Evolutionary conservation across 345 rosid genomes (phyloP).

Genomic region (Combretum micranthum): DNA sequence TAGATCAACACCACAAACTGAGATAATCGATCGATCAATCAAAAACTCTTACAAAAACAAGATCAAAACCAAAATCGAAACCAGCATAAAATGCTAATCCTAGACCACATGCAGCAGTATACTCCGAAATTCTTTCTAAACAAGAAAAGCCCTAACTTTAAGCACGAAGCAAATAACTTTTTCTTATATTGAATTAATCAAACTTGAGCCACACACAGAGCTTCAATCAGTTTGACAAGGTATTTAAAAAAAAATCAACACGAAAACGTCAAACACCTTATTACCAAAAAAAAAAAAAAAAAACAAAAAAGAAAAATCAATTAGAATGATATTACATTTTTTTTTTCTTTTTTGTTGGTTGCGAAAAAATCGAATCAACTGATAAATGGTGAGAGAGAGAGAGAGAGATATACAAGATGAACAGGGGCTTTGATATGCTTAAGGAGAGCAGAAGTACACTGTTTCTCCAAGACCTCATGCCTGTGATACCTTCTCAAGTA

Average conservation of each 20-base stretch:
- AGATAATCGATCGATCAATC: too few relatives aligned
- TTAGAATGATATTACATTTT: too few relatives aligned
- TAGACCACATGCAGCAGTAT: too few relatives aligned
- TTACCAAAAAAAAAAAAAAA: too few relatives aligned
- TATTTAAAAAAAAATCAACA: background rate
- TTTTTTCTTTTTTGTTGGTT: too few relatives aligned
- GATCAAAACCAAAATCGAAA: background rate
- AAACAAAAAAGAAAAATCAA: too few relatives aligned
- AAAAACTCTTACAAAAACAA: too few relatives aligned
- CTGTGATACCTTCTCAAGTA: conserved; percentile 50
- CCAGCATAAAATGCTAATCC: background rate
- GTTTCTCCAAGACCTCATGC: conserved; percentile 53
- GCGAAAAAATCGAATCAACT: too few relatives aligned
- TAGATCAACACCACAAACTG: too few relatives aligned
- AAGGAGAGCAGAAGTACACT: conserved; percentile 74
- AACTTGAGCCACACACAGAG: too few relatives aligned
- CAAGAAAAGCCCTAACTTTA: background rate
- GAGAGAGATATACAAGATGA: conserved; percentile 59
- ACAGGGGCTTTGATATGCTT: conserved; percentile 92
- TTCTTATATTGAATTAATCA: too few relatives aligned
- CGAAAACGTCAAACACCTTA: conserved; percentile 2
- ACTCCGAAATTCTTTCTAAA: background rate
- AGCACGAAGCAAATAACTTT: too few relatives aligned
- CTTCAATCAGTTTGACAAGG: background rate
- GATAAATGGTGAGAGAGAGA: conserved; percentile 7